Evolutionary conservation across 148 eudicot species (phyloP).

Genomic region (Salicornia ramosissima): DNA sequence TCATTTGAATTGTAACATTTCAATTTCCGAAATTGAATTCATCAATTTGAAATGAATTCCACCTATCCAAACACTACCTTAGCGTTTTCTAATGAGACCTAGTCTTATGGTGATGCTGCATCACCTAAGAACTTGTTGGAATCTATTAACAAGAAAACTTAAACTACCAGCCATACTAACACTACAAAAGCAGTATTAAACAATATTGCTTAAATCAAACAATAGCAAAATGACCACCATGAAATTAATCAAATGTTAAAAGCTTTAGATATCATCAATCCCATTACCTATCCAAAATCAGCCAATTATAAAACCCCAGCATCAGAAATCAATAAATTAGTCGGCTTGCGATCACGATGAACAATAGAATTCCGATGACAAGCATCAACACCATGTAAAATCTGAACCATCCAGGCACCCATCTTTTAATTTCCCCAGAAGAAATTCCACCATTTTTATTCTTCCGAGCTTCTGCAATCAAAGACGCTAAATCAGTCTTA

Average conservation of each 20-base stretch:
- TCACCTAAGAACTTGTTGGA: too few relatives aligned
- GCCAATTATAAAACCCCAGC: slow-evolving; percentile 79
- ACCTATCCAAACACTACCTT: too few relatives aligned
- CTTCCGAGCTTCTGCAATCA: slow-evolving; percentile 48
- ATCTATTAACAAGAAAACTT: too few relatives aligned
- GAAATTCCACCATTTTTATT: slow-evolving; percentile 39
- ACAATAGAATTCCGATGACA: slow-evolving; percentile 77
- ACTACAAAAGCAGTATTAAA: too few relatives aligned
- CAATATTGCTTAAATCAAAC: neutral
- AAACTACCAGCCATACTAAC: too few relatives aligned
- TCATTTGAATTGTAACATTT: too few relatives aligned
- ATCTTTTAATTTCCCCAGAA: slow-evolving; percentile 64
- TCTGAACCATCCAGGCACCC: slow-evolving; percentile 92
- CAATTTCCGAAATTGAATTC: too few relatives aligned
- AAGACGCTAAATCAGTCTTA: slow-evolving; percentile 52
- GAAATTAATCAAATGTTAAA: neutral
- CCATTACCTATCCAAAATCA: slow-evolving; percentile 98
- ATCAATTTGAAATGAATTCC: too few relatives aligned
- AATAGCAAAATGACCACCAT: neutral
- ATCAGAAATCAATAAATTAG: slow-evolving; percentile 73
- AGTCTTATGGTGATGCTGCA: too few relatives aligned
- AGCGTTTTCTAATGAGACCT: too few relatives aligned
- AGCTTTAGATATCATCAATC: neutral
- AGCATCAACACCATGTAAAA: slow-evolving; percentile 69
- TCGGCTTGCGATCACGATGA: slow-evolving; percentile 87